These are phyloP conservation scores for Discostella pseudostelligera DNA, from an alignment of 108 stramenopile genomes.

Conservation along the genomic window DNA sequence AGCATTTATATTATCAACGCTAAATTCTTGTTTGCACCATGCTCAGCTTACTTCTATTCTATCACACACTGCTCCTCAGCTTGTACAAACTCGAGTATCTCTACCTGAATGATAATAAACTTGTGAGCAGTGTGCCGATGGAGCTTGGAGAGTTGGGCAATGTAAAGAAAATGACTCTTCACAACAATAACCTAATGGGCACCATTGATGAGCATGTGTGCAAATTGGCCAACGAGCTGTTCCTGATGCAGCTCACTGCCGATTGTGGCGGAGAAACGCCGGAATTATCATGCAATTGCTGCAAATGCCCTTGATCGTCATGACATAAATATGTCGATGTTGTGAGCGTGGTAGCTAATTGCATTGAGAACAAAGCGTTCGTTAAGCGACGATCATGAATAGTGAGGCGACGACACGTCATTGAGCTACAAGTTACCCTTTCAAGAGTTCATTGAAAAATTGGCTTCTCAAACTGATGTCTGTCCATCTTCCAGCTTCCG, in stretches of 20 bases:
- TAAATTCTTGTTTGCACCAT: background rate
- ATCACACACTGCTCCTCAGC: background rate
- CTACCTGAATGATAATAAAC: slow-evolving; percentile 42
- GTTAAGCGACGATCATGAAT: too few species aligned
- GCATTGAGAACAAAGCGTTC: too few species aligned
- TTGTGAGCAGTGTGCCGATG: slow-evolving; percentile 31
- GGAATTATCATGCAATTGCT: slow-evolving; percentile 34
- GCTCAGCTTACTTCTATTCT: background rate
- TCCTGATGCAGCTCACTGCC: slow-evolving; percentile 31
- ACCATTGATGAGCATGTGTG: slow-evolving; percentile 22
- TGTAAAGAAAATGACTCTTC: slow-evolving; percentile 32
- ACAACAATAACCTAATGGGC: slow-evolving; percentile 39
- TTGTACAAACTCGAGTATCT: slow-evolving; percentile 48
- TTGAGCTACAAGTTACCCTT: too few species aligned
- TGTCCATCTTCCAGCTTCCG: background rate
- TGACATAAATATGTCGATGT: background rate
- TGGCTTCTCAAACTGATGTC: too few species aligned
- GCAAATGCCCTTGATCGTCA: slow-evolving; percentile 20
- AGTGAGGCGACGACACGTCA: too few species aligned
- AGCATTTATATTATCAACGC: background rate
- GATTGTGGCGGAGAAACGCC: slow-evolving; percentile 44
- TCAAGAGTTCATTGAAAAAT: too few species aligned
- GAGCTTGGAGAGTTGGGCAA: slow-evolving; percentile 43
- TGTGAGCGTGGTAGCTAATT: too few species aligned
- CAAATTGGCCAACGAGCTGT: slow-evolving; percentile 35